Evolutionary conservation across 2,329 filamentous ascomycete genomes (phyloP).

Genomic region (Lanzia echinophila): DNA sequence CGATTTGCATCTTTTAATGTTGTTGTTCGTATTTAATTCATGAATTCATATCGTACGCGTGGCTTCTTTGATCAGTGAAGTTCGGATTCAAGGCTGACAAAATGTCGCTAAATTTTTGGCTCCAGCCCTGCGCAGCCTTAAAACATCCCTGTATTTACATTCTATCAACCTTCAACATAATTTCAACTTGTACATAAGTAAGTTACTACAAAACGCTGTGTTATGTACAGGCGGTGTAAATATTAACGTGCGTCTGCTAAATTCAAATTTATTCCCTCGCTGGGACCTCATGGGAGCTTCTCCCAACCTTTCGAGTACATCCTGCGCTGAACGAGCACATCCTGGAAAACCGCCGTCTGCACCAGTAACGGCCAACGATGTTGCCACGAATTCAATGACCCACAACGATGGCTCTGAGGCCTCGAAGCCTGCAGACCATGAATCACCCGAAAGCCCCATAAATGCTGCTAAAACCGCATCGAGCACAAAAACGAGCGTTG

Average conservation of each 20-base stretch:
- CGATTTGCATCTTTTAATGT: slow-evolving; percentile 19
- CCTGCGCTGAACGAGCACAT: slow-evolving; percentile 17
- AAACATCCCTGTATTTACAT: background rate
- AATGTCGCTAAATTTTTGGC: slow-evolving; percentile 8
- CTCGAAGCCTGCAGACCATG: slow-evolving; percentile 3
- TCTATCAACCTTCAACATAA: background rate
- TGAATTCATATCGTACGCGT: slow-evolving; percentile 13
- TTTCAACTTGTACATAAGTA: background rate
- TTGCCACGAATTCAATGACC: slow-evolving; percentile 20
- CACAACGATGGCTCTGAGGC: slow-evolving; percentile 15
- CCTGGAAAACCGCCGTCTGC: slow-evolving; percentile 13
- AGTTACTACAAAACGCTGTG: background rate
- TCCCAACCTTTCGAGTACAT: slow-evolving; percentile 6
- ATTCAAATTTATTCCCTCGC: background rate
- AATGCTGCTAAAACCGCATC: background rate
- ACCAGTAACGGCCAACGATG: slow-evolving; percentile 20
- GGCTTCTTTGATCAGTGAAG: slow-evolving; percentile 15
- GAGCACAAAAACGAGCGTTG: background rate
- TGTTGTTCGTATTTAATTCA: slow-evolving; percentile 8
- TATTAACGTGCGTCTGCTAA: background rate
- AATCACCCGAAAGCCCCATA: background rate
- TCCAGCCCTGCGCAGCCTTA: slow-evolving; percentile 5
- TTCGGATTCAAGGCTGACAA: slow-evolving; percentile 8
- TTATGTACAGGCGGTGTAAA: background rate
- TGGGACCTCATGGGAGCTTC: slow-evolving; percentile 21